These are phyloP conservation scores for Globisporangium echinulatum DNA, from an alignment of 352 stramenopile genomes.

Conservation along the genomic window DNA sequence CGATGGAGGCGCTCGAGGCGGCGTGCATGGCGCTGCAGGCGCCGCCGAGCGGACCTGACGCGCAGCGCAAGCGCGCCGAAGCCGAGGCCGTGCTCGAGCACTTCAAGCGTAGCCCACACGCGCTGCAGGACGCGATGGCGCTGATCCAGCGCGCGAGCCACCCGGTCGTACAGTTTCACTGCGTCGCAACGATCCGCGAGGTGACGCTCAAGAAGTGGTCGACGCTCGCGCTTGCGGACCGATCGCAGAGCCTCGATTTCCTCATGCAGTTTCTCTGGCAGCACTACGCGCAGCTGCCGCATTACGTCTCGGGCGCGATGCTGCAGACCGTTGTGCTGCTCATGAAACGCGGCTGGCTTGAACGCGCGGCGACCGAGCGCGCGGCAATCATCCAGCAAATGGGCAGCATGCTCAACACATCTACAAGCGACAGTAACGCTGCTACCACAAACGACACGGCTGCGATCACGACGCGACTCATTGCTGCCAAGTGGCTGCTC, in stretches of 20 bases:
- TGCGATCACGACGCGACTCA: conserved; percentile 35
- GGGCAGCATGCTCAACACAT: conserved; percentile 42
- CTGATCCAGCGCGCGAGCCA: conserved; percentile 36
- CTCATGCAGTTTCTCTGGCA: conserved; percentile 78
- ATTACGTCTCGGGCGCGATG: conserved; percentile 52
- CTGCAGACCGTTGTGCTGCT: conserved; percentile 71
- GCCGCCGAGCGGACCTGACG: conserved; percentile 39
- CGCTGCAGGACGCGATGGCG: conserved; percentile 50
- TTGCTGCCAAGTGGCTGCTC: conserved; percentile 77
- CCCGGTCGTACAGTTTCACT: conserved; percentile 77
- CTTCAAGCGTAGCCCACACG: conserved; percentile 76
- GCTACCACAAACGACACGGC: background rate
- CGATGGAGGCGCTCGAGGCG: conserved; percentile 56
- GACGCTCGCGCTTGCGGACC: conserved; percentile 36
- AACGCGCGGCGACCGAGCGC: conserved; percentile 45
- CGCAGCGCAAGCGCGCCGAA: conserved; percentile 44
- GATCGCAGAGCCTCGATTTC: conserved; percentile 53
- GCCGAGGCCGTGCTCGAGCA: conserved; percentile 62
- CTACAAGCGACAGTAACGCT: conserved; percentile 1
- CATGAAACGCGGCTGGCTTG: conserved; percentile 80
- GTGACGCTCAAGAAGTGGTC: conserved; percentile 67
- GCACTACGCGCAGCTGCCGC: conserved; percentile 36
- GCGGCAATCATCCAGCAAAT: conserved; percentile 66
- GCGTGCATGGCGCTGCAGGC: conserved; percentile 67
- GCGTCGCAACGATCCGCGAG: conserved; percentile 66